Evolutionary conservation across 495 filamentous ascomycete genomes (phyloP).

Genomic region (Penicillium maclennaniae): DNA sequence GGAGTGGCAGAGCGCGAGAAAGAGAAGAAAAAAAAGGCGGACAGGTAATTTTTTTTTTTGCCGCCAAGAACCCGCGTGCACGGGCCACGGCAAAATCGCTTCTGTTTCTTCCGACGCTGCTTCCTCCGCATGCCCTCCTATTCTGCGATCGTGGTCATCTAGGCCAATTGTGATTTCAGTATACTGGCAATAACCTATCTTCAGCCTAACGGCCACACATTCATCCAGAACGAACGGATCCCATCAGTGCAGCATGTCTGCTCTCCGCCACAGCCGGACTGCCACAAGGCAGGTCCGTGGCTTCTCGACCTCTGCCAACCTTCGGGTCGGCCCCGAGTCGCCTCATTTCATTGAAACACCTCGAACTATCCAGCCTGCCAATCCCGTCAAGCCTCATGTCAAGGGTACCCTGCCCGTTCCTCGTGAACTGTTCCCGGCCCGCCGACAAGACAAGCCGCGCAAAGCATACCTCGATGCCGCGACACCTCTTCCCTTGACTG

Average conservation of each 20-base stretch:
- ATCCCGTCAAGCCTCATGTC: slow-evolving; percentile 42
- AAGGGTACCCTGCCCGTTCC: slow-evolving; percentile 73
- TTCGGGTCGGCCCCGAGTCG: slow-evolving; percentile 58
- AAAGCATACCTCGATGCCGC: slow-evolving; percentile 48
- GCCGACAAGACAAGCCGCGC: slow-evolving; percentile 48
- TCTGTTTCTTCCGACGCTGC: slow-evolving; percentile 33
- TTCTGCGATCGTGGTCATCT: slow-evolving; percentile 1
- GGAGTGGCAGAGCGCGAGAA: slow-evolving; percentile 37
- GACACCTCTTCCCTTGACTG: slow-evolving; percentile 33
- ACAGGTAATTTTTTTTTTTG: slow-evolving; percentile 34
- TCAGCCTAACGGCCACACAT: background rate
- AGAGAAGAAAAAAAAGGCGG: slow-evolving; percentile 29
- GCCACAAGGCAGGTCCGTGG: slow-evolving; percentile 45
- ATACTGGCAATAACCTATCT: background rate
- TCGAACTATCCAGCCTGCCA: slow-evolving; percentile 43
- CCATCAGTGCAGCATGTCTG: slow-evolving; percentile 33
- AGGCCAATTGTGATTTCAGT: slow-evolving; percentile 3
- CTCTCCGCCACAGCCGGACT: slow-evolving; percentile 39
- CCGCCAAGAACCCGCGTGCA: slow-evolving; percentile 39
- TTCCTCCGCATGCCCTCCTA: slow-evolving; percentile 11
- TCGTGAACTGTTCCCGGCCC: slow-evolving; percentile 57
- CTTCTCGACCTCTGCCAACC: slow-evolving; percentile 37
- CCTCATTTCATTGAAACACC: slow-evolving; percentile 73
- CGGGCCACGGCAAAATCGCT: slow-evolving; percentile 46
- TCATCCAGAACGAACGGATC: background rate